A percentile compares a stretch with the other conserved stretches of the same genome.
Evolutionary conservation across 306 rosid genomes (phyloP).

Genomic region (Ormosia semicastrata): DNA sequence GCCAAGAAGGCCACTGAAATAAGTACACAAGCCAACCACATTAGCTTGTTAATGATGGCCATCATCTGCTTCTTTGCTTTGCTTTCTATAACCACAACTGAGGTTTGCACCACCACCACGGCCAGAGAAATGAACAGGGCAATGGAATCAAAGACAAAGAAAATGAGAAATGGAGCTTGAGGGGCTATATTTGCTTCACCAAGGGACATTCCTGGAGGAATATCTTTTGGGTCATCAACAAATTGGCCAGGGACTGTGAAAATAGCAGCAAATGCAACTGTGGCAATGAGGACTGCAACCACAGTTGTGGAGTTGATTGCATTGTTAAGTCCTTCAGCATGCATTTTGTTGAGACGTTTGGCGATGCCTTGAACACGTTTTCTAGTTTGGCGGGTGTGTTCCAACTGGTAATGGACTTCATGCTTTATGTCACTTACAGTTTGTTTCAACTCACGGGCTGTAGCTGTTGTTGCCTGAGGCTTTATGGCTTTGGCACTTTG

Average conservation of each 20-base stretch:
- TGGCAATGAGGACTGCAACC: slow-evolving; percentile 92
- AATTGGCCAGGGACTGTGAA: slow-evolving; percentile 91
- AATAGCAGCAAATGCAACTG: slow-evolving; percentile 91
- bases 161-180: slow-evolving; percentile 47
- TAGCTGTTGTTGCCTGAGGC: slow-evolving; percentile 44
- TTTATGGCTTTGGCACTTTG: slow-evolving; percentile 62
- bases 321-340: slow-evolving; percentile 87
- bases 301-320: slow-evolving; percentile 90
- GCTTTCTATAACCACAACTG: slow-evolving; percentile 86
- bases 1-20: slow-evolving; percentile 80
- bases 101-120: slow-evolving; percentile 92
- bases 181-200: slow-evolving; percentile 90
- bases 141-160: slow-evolving; percentile 75
- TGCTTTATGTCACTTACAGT: slow-evolving; percentile 92
- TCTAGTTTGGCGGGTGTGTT: slow-evolving; percentile 90
- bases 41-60: slow-evolving; percentile 90
- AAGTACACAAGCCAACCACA: slow-evolving; percentile 92
- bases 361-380: slow-evolving; percentile 90
- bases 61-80: slow-evolving; percentile 98
- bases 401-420: slow-evolving; percentile 85
- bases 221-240: slow-evolving; percentile 46
- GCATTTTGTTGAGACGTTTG: slow-evolving; percentile 92
- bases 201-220: slow-evolving; percentile 50
- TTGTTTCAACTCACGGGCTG: slow-evolving; percentile 86
- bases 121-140: slow-evolving; percentile 94